Evolutionary conservation across 371 early-diverging fungal genomes (phyloP), one percentile per base, ranked within the genome.

Genomic region (Mucor mucedo): DNA sequence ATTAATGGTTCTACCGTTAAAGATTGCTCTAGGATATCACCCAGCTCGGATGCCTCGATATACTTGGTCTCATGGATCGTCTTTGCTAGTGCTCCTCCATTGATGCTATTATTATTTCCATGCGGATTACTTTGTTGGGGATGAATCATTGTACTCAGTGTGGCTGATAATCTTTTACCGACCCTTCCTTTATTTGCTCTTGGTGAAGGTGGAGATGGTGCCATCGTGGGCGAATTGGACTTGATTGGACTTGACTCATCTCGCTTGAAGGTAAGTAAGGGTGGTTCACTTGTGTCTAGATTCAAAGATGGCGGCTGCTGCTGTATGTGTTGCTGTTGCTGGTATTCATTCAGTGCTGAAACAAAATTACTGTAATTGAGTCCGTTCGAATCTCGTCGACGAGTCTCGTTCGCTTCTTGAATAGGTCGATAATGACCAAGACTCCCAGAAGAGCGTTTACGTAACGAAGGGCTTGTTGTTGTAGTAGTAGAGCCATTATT

Each of bases 1-100:
- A 82, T 58, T 2, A 82, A 61, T 21, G 76, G 81, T 21, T 35
- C 54, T 35, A 28, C 32, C 27, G 28, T n/a, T 6, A 16, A 39
- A 40, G 16, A 3, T 10, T 55, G 9, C n/a, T 49, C 52, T 2
- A 68, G 49, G 9, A 58, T 6, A 7, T 55, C 28, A 0, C 40
- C 58, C 30, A 70, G n/a, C 33, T 63, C 56, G 3, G 14, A 16
- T 10, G 63, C 47, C 11, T 54, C 60, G 8, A 70, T 62, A 4
- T 48, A 29, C 27, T 59, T 50, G 14, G 49, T 59, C 3, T 58
- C 45, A n/a, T 42, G 57, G 13, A 57, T 52, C 5, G 57, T 33
- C 14, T 56, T 63, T 1, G 48, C 14, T 7, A 52, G 27, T 11
- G 50, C 13, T 8, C 13, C 14, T 35, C 33, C 35, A 40, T 14